Percentiles rank a stretch among this genome's conserved stretches.
phyloP scores from a whole-genome alignment of 176 grass and related monocot species.

The Guadua angustifolia region DNA sequence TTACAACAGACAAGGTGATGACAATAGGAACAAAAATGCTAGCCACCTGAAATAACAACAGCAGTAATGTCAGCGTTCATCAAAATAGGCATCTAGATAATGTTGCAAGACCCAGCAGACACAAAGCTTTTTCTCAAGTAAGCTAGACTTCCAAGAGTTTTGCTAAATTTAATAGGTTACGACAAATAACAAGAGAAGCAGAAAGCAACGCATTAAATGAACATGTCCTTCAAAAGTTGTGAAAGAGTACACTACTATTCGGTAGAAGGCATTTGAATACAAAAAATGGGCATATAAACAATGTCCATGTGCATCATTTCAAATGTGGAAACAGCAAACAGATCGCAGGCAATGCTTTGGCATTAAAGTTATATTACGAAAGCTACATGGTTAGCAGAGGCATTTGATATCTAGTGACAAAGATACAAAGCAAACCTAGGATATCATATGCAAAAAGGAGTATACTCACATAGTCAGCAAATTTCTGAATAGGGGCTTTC shows the following conservation, averaged over 20 bases:
- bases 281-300: conserved; percentile 23
- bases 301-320: background rate
- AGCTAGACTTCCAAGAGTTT: background rate
- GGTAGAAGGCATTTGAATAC: background rate
- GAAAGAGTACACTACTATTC: background rate
- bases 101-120: background rate
- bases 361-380: conserved; percentile 9
- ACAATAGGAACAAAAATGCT: conserved; percentile 97
- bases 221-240: conserved; percentile 3
- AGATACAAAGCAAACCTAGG: background rate
- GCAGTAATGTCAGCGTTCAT: conserved; percentile 16
- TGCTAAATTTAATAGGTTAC: background rate
- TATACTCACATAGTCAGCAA: conserved; percentile 90
- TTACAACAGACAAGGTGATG: conserved; percentile 83
- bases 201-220: background rate
- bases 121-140: background rate
- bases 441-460: background rate
- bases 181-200: background rate
- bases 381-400: background rate
- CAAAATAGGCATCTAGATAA: conserved; percentile 19
- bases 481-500: conserved; percentile 99
- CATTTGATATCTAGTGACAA: background rate
- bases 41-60: conserved; percentile 65
- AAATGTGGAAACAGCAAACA: background rate
- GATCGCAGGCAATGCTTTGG: background rate